Evolutionary conservation across 139 green algal species (phyloP).

Genomic region (Coccomyxa sp.): DNA sequence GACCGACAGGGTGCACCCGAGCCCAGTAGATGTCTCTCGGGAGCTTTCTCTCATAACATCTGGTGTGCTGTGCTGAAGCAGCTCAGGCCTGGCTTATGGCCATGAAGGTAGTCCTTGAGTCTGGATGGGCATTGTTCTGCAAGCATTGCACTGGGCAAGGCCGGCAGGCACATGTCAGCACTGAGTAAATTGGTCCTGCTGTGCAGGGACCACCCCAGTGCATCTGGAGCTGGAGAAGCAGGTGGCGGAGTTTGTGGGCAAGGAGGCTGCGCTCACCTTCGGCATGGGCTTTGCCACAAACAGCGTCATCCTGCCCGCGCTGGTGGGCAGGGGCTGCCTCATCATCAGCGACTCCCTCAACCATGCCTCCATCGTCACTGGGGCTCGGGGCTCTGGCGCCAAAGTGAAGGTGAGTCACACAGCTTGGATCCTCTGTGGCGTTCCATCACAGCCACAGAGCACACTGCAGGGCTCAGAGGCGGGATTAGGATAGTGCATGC

Average conservation of each 20-base stretch:
- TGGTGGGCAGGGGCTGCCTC: conserved; percentile 80
- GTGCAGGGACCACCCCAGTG: conserved; percentile 56
- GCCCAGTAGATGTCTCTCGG: too few species aligned
- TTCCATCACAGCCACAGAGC: background rate
- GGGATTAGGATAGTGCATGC: background rate
- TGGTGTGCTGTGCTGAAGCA: too few species aligned
- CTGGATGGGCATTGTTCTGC: too few species aligned
- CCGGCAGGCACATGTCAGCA: too few species aligned
- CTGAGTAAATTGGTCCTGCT: background rate
- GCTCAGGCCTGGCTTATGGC: too few species aligned
- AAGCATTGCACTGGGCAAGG: too few species aligned
- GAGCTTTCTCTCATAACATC: too few species aligned
- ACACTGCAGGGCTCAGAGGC: background rate
- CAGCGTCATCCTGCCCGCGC: conserved; percentile 78
- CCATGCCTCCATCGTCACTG: conserved; percentile 94
- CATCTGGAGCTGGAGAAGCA: conserved; percentile 82
- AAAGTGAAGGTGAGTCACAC: conserved; percentile 70
- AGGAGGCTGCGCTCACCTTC: conserved; percentile 83
- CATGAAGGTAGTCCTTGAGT: too few species aligned
- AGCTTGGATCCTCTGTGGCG: background rate
- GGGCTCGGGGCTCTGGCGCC: conserved; percentile 71
- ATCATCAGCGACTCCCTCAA: conserved; percentile 96
- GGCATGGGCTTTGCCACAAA: conserved; percentile 99
- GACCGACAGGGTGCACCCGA: too few species aligned
- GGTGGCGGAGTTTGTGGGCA: conserved; percentile 85